A percentile compares a stretch with the other conserved stretches of the same genome.
phyloP scores from a whole-genome alignment of 192 early-diverging fungal genomes.

The Mycoemilia scoparia region DNA sequence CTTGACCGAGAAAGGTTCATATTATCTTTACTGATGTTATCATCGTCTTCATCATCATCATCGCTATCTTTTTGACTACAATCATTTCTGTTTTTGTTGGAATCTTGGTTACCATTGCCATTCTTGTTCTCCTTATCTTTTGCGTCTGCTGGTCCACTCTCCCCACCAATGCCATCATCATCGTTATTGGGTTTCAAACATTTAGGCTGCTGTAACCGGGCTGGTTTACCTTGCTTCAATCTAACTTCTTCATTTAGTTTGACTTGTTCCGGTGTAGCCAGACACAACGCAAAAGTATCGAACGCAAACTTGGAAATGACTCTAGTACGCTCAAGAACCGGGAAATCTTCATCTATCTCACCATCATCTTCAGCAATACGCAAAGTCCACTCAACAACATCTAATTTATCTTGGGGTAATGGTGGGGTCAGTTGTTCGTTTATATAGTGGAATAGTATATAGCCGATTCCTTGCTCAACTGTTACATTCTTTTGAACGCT shows the following conservation, averaged over 20 bases:
- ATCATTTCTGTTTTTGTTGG: too few relatives aligned
- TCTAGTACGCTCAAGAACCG: slow-evolving; percentile 74
- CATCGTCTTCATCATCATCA: too few relatives aligned
- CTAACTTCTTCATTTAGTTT: slow-evolving; percentile 26
- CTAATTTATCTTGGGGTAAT: slow-evolving; percentile 38
- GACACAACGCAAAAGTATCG: slow-evolving; percentile 80
- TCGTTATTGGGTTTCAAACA: slow-evolving; percentile 6
- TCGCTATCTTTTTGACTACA: too few relatives aligned
- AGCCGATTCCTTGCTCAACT: slow-evolving; percentile 90
- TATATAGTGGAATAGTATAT: slow-evolving; percentile 71
- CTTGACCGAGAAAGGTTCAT: too few relatives aligned
- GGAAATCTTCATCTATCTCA: slow-evolving; percentile 89
- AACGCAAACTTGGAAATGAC: slow-evolving; percentile 73
- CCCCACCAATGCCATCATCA: slow-evolving; percentile 1
- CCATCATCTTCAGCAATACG: slow-evolving; percentile 93
- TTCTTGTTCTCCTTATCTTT: too few relatives aligned
- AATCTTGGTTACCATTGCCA: too few relatives aligned
- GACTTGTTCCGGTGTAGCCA: slow-evolving; percentile 56
- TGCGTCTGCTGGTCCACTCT: not conserved
- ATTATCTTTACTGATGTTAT: too few relatives aligned
- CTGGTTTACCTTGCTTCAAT: slow-evolving; percentile 18
- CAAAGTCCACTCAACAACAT: slow-evolving; percentile 70
- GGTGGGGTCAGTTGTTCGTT: slow-evolving; percentile 44
- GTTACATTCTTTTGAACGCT: slow-evolving; percentile 58
- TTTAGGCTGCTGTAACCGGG: slow-evolving; percentile 16